Percentiles rank a stretch among this genome's conserved stretches.
Conservation (phyloP, 2,329 filamentous ascomycete species). For the Fusarium concolor region DNA sequence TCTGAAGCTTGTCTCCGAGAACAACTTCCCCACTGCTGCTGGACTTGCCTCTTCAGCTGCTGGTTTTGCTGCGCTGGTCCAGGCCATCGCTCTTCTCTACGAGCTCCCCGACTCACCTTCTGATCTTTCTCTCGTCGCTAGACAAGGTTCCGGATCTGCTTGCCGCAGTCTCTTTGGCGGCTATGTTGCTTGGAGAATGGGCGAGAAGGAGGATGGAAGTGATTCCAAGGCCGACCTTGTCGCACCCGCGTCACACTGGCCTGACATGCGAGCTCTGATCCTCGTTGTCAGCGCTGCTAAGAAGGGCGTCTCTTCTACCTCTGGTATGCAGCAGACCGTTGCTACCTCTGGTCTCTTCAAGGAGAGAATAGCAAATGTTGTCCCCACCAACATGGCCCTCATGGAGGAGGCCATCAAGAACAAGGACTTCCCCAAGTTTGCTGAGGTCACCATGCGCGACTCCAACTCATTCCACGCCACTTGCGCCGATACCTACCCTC, state of each 20-base stretch:
- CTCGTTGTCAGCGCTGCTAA: constrained; percentile 93
- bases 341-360: constrained; percentile 89
- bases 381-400: constrained; percentile 82
- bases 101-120: constrained; percentile 82
- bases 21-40: constrained; percentile 99
- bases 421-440: constrained; percentile 87
- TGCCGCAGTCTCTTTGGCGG: constrained; percentile 94
- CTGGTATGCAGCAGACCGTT: constrained; percentile 97
- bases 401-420: constrained; percentile 86
- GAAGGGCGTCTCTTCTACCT: constrained; percentile 93
- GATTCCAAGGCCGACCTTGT: constrained; percentile 92
- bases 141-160: constrained; percentile 94
- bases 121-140: constrained; percentile 87
- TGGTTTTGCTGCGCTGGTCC: constrained; percentile 77
- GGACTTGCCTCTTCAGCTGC: constrained; percentile 82
- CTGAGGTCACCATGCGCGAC: constrained; percentile 93
- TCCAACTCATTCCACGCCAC: constrained; percentile 97
- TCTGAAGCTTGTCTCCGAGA: constrained; percentile 90
- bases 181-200: constrained; percentile 94
- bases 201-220: constrained; percentile 78
- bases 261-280: constrained; percentile 90
- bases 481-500: constrained; percentile 94
- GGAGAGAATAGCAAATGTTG: constrained; percentile 78
- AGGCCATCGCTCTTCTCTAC: constrained; percentile 93
- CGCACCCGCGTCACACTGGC: constrained; percentile 91